Evolutionary conservation across 208 protist genomes (phyloP), one percentile per base, ranked within the genome.

Genomic region (Leishmania guyanensis): DNA sequence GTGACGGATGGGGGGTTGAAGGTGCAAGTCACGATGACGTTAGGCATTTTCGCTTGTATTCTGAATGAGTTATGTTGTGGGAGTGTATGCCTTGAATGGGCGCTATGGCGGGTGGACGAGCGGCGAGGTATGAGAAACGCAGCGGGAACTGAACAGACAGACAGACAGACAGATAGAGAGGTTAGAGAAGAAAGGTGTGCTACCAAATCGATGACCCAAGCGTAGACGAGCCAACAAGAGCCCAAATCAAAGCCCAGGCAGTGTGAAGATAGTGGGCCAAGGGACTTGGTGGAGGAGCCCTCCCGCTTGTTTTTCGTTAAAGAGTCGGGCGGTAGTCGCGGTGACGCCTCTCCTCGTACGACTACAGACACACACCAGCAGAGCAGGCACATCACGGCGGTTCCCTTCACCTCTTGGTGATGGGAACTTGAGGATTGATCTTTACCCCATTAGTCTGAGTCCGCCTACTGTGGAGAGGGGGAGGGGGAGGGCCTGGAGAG

Each of bases 1-100:
- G 86, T 85, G 69, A 97, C 68, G 16, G 85, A 65, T 0, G 94
- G 94, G 14, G 94, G 94, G 82, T 97, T 96, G 83, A 96, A 97
- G 77, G 84, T 86, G 83, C 90, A 94, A 60, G 84, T 94, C 26
- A 97, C 91, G 76, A 95, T 84, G 48, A 97, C 88, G 87, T 96
- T 93, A 60, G 94, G 94, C 94, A 97, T 97, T 51, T 48, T 82
- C 16, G 12, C 73, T 20, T 26, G 70, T 48, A 50, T 26, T 51
- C 43, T 73, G 43, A 1, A 56, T 56, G 53, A 56, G 53, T 17
- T 56, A 20, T 56, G 8, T 46, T 43, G 33, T 22, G 16, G 6
- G 12, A 4, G n/a, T n/a, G 26, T 65, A 10, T 64, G 58, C 26
- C 10, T 17, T 64, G 58, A 26, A 26, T 12, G 58, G 29, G 26